Conservation (phyloP, 306 rosid genomes). For the Fagus sylvatica region DNA sequence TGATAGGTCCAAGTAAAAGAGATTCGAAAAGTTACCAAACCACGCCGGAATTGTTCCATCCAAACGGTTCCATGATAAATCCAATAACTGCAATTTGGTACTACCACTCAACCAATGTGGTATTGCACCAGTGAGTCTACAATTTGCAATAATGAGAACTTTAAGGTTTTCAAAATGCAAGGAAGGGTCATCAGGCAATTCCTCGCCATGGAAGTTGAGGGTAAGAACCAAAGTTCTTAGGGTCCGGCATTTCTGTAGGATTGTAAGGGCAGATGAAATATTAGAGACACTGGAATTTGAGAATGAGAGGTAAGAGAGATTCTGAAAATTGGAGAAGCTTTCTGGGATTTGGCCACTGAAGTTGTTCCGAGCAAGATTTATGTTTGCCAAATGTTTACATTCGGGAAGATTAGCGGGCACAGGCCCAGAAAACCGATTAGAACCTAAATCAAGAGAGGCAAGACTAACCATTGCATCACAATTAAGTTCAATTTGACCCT, state of each 20-base stretch:
- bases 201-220: constrained; percentile 48
- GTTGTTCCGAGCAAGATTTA: constrained; percentile 47
- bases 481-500: constrained; percentile 33
- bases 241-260: constrained; percentile 44
- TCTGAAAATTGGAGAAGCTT: constrained; percentile 36
- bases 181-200: constrained; percentile 32
- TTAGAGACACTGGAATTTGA: constrained; percentile 40
- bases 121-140: constrained; percentile 47
- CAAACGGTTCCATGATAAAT: constrained; percentile 56
- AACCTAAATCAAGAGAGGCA: constrained; percentile 45
- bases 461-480: constrained; percentile 45
- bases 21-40: constrained; percentile 34
- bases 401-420: constrained; percentile 44
- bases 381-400: constrained; percentile 38
- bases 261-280: constrained; percentile 36
- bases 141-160: constrained; percentile 45
- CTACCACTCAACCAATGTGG: constrained; percentile 50
- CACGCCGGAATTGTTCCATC: constrained; percentile 46
- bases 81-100: constrained; percentile 41
- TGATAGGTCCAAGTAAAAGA: constrained; percentile 62
- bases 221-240: constrained; percentile 51
- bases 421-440: constrained; percentile 44
- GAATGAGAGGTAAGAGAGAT: constrained; percentile 44
- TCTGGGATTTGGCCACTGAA: constrained; percentile 47
- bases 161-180: constrained; percentile 39